These are phyloP conservation scores for Ophiobolus disseminans DNA, from an alignment of 2,329 filamentous ascomycete species.

Conservation along the genomic window DNA sequence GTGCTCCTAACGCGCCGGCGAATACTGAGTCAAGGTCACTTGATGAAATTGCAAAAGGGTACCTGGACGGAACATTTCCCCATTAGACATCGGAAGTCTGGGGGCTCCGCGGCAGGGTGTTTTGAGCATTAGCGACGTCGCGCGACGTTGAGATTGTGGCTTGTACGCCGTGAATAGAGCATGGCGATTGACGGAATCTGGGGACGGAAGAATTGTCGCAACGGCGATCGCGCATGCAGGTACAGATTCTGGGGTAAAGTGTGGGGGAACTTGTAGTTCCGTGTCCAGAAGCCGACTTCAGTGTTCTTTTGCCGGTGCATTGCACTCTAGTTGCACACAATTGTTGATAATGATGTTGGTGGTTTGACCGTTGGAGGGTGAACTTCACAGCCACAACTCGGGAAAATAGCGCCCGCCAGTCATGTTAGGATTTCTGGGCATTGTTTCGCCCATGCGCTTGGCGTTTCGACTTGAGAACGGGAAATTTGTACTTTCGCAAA, in stretches of 20 bases:
- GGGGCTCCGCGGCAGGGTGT: constrained; percentile 5
- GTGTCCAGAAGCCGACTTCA: neutral
- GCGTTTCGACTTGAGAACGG: neutral
- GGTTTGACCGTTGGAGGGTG: neutral
- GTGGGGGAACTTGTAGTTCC: neutral
- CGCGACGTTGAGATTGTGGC: neutral
- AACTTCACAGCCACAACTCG: neutral
- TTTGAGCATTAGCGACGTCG: neutral
- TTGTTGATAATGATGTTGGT: neutral
- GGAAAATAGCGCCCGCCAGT: neutral
- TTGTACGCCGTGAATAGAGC: neutral
- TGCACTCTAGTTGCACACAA: neutral
- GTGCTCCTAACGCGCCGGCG: neutral
- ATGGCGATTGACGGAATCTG: neutral
- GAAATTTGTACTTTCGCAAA: no score
- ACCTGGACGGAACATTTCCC: neutral
- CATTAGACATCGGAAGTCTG: constrained; percentile 4
- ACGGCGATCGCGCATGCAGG: neutral
- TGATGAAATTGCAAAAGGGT: neutral
- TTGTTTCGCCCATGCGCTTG: neutral
- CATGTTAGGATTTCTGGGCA: neutral
- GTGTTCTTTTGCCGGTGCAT: no score
- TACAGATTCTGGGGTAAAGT: neutral
- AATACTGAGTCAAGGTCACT: neutral
- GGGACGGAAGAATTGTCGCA: neutral